phyloP scores from a whole-genome alignment of 441 rosid species.

The Bruguiera hainesii region DNA sequence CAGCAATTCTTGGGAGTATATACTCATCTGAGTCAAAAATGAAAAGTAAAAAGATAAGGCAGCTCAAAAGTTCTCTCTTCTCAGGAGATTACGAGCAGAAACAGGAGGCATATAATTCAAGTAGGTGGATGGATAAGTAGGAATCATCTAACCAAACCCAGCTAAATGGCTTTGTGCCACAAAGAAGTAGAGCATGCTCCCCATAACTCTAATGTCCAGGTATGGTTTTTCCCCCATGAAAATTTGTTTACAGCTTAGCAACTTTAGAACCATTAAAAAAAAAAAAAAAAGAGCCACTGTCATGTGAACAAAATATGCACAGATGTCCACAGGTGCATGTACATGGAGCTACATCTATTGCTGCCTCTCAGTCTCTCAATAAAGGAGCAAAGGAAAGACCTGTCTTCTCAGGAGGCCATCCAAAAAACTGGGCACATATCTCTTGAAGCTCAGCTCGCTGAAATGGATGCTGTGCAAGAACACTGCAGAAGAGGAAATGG shows the following conservation, averaged over 20 bases:
- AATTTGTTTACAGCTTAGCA: not conserved
- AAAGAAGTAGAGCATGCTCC: not conserved
- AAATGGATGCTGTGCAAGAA: constrained; percentile 56
- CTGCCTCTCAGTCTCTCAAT: not conserved
- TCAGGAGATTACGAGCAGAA: not conserved
- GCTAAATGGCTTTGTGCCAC: not conserved
- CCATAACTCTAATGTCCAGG: not conserved
- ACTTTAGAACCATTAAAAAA: not conserved
- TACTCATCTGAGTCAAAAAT: constrained; percentile 60
- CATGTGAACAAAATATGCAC: not conserved
- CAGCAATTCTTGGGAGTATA: constrained; percentile 89
- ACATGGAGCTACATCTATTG: not conserved
- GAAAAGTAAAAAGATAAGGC: constrained; percentile 13
- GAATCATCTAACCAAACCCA: not conserved
- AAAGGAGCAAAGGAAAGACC: constrained; percentile 40
- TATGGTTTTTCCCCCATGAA: not conserved
- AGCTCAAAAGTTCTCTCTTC: not conserved
- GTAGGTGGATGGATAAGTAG: not conserved
- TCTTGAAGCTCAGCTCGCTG: constrained; percentile 54
- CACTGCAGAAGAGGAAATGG: constrained; percentile 35
- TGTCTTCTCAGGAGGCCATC: constrained; percentile 88
- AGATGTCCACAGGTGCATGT: not conserved
- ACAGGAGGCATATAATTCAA: not conserved
- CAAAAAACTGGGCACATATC: constrained; percentile 62
- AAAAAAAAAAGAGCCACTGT: not conserved